Evolutionary conservation across 768 basidiomycete species (phyloP).

Genomic region (Boletus insuetus): DNA sequence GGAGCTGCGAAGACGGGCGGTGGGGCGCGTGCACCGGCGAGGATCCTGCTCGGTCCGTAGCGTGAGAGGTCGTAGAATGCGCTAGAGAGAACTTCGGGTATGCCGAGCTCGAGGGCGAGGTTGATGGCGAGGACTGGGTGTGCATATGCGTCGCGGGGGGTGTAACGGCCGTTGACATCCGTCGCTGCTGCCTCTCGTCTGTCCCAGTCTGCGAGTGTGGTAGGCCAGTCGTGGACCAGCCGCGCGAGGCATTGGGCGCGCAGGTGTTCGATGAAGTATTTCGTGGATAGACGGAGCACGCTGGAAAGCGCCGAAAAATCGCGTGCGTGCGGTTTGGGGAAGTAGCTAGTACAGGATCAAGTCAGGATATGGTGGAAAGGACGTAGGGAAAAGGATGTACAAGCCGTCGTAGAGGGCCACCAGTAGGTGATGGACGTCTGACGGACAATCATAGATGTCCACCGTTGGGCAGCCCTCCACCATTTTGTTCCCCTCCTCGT

Average conservation of each 20-base stretch:
- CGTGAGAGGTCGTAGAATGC: constrained; percentile 75
- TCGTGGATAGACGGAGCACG: constrained; percentile 68
- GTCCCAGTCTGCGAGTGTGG: constrained; percentile 69
- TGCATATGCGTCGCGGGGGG: constrained; percentile 54
- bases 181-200: constrained; percentile 55
- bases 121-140: constrained; percentile 72
- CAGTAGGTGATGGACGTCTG: constrained; percentile 65
- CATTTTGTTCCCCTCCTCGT: constrained; percentile 35
- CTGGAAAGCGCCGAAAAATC: constrained; percentile 61
- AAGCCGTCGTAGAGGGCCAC: constrained; percentile 73
- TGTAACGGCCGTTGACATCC: constrained; percentile 49
- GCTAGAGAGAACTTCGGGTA: constrained; percentile 58
- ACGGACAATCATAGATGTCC: constrained; percentile 61
- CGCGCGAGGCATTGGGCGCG: constrained; percentile 58
- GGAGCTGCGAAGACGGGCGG: constrained; percentile 30
- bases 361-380: not conserved
- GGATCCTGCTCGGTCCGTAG: constrained; percentile 69
- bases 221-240: constrained; percentile 64
- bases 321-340: constrained; percentile 43
- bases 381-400: constrained; percentile 41
- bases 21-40: constrained; percentile 45
- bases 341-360: constrained; percentile 45
- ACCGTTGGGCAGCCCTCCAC: constrained; percentile 61
- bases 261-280: constrained; percentile 72
- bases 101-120: constrained; percentile 61